Evolutionary conservation across 495 filamentous ascomycete species (phyloP), one percentile per base, ranked within the genome.

Genomic region (Hypoxylon fuscum): DNA sequence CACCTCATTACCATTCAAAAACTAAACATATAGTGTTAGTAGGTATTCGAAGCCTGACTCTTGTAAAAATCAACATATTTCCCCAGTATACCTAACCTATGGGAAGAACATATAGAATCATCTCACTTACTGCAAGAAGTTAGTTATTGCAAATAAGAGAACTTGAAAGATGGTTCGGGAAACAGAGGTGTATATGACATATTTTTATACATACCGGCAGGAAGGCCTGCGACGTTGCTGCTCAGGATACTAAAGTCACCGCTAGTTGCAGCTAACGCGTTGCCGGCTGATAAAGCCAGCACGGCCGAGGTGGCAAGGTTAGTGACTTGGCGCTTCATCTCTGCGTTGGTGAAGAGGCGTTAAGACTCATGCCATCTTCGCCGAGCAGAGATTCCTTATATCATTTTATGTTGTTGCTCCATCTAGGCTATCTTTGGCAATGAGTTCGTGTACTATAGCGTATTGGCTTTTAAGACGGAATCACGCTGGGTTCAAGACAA

Each of bases 221-320:
- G 84, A 0, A 87, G 74, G 35, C 87, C 86, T 32, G 87, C 87
- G 38, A 88, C 81, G 57, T 87, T 88, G 72, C 85, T 82, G 49
- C 76, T 75, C 46, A 88, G 59, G 31, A 86, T 72, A 44, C 75
- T 83, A 66, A 89, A 79, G 32, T 54, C 64, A 57, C 76, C 77
- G 47, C 62, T 55, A 8, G 50, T 66, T 14, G 58, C 65, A 43
- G 65, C 64, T n/a, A 63, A 23, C 17, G 27, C 59, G 14, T 45
- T 47, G 32, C 52, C 21, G 35, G 27, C 41, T 7, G 42, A 25
- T 1, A 53, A 15, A 10, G 32, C 54, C 32, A 64, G 32, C 0
- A 20, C 25, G 25, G 58, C 53, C 25, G 63, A 46, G 32, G 54
- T 17, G 40, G 55, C 55, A 17, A 48, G 45, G 18, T 58, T 56